Conservation (phyloP, 1,284 basidiomycete genomes). For the Spongiforma sp. region DNA sequence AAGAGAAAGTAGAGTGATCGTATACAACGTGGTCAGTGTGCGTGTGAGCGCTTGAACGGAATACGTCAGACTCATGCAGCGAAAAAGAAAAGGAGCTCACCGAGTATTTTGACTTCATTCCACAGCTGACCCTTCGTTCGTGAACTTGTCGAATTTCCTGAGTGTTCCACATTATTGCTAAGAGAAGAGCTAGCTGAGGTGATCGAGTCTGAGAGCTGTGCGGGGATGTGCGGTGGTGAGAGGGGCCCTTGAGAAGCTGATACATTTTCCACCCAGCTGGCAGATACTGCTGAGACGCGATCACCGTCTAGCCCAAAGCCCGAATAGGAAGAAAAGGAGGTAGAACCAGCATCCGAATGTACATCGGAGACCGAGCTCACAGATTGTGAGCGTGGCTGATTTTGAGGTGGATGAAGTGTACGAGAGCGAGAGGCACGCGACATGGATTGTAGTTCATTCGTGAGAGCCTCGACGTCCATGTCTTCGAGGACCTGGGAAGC, state of each 20-base stretch:
- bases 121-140: slow-evolving; percentile 75
- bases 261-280: slow-evolving; percentile 61
- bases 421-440: slow-evolving; percentile 32
- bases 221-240: slow-evolving; percentile 9
- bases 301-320: slow-evolving; percentile 33
- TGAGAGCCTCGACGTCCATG: slow-evolving; percentile 86
- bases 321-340: slow-evolving; percentile 41
- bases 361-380: slow-evolving; percentile 47
- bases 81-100: slow-evolving; percentile 45
- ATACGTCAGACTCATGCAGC: slow-evolving; percentile 6
- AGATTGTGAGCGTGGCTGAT: slow-evolving; percentile 36
- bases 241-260: slow-evolving; percentile 23
- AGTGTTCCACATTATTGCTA: slow-evolving; percentile 25
- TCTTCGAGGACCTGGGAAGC: slow-evolving; percentile 72
- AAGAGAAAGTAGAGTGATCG: slow-evolving; percentile 79
- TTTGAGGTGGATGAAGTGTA: slow-evolving; percentile 20
- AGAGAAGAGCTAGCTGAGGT: slow-evolving; percentile 43
- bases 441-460: slow-evolving; percentile 61
- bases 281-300: slow-evolving; percentile 38
- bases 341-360: slow-evolving; percentile 57
- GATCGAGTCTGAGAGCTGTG: slow-evolving; percentile 45
- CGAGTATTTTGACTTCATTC: slow-evolving; percentile 83
- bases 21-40: slow-evolving; percentile 85
- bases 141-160: slow-evolving; percentile 31
- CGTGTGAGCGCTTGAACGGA: slow-evolving; percentile 73